Evolutionary conservation across 495 filamentous ascomycete genomes (phyloP).

Genomic region (Sporormia fimetaria): DNA sequence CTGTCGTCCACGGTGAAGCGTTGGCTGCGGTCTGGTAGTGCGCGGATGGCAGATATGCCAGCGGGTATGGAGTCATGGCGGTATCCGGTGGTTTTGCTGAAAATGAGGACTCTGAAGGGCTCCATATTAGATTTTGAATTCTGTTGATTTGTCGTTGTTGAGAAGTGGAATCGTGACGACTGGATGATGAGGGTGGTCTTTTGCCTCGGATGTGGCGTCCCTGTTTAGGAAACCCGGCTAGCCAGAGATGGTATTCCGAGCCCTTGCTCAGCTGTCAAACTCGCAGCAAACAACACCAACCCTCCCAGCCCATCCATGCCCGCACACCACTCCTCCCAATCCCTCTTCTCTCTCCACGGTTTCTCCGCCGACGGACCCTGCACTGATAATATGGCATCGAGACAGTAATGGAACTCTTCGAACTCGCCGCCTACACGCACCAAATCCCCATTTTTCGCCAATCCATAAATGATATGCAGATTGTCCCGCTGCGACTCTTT

Average conservation of each 20-base stretch:
- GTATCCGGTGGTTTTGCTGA: conserved; percentile 5
- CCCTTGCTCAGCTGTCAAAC: too few relatives aligned
- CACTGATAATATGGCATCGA: conserved; percentile 20
- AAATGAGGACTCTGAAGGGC: conserved; percentile 3
- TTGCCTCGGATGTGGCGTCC: too few relatives aligned
- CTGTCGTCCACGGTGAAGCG: neutral
- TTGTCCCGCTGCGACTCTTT: too few relatives aligned
- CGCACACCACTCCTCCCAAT: conserved; percentile 39
- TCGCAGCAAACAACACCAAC: conserved; percentile 38
- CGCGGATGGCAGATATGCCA: neutral
- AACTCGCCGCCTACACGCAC: conserved; percentile 31
- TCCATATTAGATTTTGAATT: too few relatives aligned
- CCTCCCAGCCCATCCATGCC: conserved; percentile 38
- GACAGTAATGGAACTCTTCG: conserved; percentile 21
- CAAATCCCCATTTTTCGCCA: too few relatives aligned
- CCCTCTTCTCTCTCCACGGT: conserved; percentile 10
- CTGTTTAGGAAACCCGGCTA: too few relatives aligned
- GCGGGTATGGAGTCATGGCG: conserved; percentile 4
- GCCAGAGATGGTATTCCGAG: too few relatives aligned
- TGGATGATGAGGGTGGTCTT: too few relatives aligned
- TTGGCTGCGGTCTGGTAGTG: neutral
- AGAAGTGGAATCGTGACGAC: too few relatives aligned
- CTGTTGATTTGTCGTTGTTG: too few relatives aligned
- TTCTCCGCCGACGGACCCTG: conserved; percentile 12
- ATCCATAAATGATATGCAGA: too few relatives aligned